Conservation (phyloP, 768 basidiomycete genomes). For the Psilocybe azurescens region DNA sequence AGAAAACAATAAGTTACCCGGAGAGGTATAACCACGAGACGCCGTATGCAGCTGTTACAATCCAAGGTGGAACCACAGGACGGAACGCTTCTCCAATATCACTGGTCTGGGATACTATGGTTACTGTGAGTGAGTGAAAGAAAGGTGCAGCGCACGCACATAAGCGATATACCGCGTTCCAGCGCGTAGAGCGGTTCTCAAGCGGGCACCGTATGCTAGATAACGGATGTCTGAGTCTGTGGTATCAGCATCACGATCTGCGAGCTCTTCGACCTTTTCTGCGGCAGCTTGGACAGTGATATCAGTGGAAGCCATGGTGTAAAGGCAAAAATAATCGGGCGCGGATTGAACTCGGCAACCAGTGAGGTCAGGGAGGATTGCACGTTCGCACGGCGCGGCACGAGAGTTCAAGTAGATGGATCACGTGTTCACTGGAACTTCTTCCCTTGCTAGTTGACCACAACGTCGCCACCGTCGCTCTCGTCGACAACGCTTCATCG, state of each 20-base stretch:
- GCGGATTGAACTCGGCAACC: background rate
- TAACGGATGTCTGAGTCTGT: slow-evolving; percentile 74
- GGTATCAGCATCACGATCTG: slow-evolving; percentile 66
- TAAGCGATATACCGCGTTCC: slow-evolving; percentile 78
- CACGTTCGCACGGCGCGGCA: slow-evolving; percentile 11
- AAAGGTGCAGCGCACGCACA: slow-evolving; percentile 42
- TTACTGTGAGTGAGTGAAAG: slow-evolving; percentile 17
- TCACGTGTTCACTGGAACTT: slow-evolving; percentile 33
- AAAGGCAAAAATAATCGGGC: slow-evolving; percentile 3
- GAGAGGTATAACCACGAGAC: slow-evolving; percentile 82
- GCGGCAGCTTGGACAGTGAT: slow-evolving; percentile 46
- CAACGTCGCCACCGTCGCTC: slow-evolving; percentile 29
- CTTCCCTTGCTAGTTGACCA: slow-evolving; percentile 32
- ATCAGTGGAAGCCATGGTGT: slow-evolving; percentile 38
- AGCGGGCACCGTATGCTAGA: slow-evolving; percentile 78
- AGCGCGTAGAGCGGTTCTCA: slow-evolving; percentile 77
- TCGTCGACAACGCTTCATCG: slow-evolving; percentile 28
- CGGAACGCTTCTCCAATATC: slow-evolving; percentile 86
- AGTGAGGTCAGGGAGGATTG: slow-evolving; percentile 8
- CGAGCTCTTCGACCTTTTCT: slow-evolving; percentile 59
- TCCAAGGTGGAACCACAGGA: slow-evolving; percentile 72
- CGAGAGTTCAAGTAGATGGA: slow-evolving; percentile 17
- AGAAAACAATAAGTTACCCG: slow-evolving; percentile 38
- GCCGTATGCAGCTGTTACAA: slow-evolving; percentile 81
- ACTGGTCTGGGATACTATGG: slow-evolving; percentile 58